Percentiles rank a stretch among this genome's conserved stretches.
phyloP scores from a whole-genome alignment of 208 protist species.

The Acanthamoeba triangularis region DNA sequence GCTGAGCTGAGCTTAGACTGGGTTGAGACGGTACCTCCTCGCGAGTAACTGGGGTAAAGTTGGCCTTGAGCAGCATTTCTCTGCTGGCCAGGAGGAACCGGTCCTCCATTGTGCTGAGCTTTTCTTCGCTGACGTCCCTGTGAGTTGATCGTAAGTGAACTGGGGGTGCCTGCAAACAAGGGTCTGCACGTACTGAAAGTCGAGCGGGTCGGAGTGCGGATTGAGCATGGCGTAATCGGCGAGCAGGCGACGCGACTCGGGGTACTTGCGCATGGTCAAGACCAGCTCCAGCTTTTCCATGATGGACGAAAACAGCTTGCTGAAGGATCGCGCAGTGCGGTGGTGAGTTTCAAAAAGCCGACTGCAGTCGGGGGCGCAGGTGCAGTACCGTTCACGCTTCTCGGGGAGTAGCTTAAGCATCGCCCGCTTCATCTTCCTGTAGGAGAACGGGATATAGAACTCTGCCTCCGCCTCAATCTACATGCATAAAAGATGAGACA shows the following conservation, averaged over 20 bases:
- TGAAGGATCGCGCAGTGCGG: background rate
- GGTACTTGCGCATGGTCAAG: constrained; percentile 32
- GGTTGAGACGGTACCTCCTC: background rate
- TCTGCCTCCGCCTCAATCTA: background rate
- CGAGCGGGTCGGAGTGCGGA: background rate
- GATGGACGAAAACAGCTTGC: background rate
- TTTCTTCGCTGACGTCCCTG: background rate
- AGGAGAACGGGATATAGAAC: background rate
- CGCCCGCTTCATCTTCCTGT: constrained; percentile 8
- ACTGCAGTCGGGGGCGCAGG: background rate
- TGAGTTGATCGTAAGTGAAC: background rate
- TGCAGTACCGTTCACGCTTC: background rate
- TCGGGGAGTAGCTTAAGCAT: background rate
- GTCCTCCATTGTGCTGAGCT: background rate
- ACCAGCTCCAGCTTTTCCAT: constrained; percentile 42
- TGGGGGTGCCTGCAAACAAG: background rate
- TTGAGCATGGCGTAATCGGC: constrained; percentile 17
- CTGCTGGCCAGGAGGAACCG: constrained; percentile 3
- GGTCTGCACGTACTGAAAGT: background rate
- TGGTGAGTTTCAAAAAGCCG: background rate
- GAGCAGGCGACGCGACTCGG: background rate
- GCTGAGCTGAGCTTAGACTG: no score
- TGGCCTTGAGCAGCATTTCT: constrained; percentile 50
- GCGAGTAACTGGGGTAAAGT: background rate
- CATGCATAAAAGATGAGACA: background rate